Evolutionary conservation across 345 rosid species (phyloP).

Genomic region (Pistacia integerrima): DNA sequence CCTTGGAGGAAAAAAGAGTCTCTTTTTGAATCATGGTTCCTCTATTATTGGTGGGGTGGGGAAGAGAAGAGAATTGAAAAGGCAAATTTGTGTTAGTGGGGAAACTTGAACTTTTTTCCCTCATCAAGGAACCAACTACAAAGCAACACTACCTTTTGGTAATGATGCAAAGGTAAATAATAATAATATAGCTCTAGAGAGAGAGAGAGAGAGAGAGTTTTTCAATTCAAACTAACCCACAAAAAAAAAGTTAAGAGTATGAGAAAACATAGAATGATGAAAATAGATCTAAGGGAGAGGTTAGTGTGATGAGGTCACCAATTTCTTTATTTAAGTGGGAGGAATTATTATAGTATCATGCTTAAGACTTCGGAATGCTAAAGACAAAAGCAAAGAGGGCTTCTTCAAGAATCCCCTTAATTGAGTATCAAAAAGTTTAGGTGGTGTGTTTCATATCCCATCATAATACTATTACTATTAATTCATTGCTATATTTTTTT

Average conservation of each 20-base stretch:
- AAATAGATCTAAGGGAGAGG: conserved; percentile 3
- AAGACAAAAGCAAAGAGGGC: conserved; percentile 34
- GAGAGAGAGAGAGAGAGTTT: neutral
- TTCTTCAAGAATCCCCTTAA: conserved; percentile 5
- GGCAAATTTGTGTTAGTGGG: conserved; percentile 26
- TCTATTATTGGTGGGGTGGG: conserved; percentile 40
- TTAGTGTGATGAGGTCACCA: conserved; percentile 34
- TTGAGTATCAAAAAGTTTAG: too few relatives aligned
- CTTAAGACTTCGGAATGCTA: conserved; percentile 31
- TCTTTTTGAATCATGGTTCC: conserved; percentile 31
- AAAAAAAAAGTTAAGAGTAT: neutral
- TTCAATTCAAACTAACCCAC: conserved; percentile 29
- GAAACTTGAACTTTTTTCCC: conserved; percentile 28
- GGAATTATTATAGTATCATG: conserved; percentile 46
- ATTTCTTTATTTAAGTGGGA: conserved; percentile 31
- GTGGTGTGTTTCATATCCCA: too few relatives aligned
- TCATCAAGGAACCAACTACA: conserved; percentile 43
- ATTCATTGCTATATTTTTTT: too few relatives aligned
- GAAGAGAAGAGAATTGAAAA: conserved; percentile 16
- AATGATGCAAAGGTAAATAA: conserved; percentile 20
- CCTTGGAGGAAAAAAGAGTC: conserved; percentile 19
- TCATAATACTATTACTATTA: too few relatives aligned
- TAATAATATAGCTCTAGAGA: neutral
- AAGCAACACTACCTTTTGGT: conserved; percentile 35
- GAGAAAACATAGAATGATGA: conserved; percentile 20